phyloP scores from a whole-genome alignment of 768 basidiomycete species.

The Hortiboletus campestris region DNA sequence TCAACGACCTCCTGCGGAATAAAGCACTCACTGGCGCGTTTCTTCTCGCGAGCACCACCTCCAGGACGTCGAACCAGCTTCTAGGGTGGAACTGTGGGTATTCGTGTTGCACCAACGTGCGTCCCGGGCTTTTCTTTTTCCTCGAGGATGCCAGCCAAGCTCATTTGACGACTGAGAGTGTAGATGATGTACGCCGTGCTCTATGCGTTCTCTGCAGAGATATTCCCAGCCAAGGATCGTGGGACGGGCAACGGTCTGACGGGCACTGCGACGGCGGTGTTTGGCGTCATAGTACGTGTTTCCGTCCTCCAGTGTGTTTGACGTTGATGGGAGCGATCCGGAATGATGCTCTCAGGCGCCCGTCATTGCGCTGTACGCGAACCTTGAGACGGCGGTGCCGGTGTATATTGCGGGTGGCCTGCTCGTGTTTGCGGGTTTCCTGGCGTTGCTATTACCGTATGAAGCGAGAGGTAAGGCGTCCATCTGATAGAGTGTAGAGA shows the following conservation, averaged over 20 bases:
- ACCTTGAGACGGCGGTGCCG: conserved; percentile 61
- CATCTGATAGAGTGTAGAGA: conserved; percentile 35
- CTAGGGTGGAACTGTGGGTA: conserved; percentile 83
- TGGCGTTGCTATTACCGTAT: conserved; percentile 66
- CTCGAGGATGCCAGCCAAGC: neutral
- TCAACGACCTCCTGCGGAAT: conserved; percentile 47
- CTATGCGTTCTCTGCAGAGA: conserved; percentile 67
- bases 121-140: conserved; percentile 13
- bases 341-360: conserved; percentile 47
- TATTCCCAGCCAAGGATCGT: conserved; percentile 69
- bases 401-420: conserved; percentile 71
- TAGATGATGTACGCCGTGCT: conserved; percentile 76
- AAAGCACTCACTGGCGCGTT: conserved; percentile 71
- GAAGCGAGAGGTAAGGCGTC: conserved; percentile 75
- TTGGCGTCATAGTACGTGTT: conserved; percentile 58
- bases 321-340: too few relatives aligned
- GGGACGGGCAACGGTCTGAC: conserved; percentile 71
- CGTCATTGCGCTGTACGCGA: conserved; percentile 67
- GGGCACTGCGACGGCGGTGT: conserved; percentile 58
- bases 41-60: conserved; percentile 73
- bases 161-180: neutral
- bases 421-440: conserved; percentile 55
- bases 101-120: conserved; percentile 56
- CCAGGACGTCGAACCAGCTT: conserved; percentile 61
- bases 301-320: neutral